Percentiles rank a stretch among this genome's conserved stretches.
These are phyloP conservation scores for Penicillium sp. DNA, from an alignment of 2,329 filamentous ascomycete species.

Conservation along the genomic window DNA sequence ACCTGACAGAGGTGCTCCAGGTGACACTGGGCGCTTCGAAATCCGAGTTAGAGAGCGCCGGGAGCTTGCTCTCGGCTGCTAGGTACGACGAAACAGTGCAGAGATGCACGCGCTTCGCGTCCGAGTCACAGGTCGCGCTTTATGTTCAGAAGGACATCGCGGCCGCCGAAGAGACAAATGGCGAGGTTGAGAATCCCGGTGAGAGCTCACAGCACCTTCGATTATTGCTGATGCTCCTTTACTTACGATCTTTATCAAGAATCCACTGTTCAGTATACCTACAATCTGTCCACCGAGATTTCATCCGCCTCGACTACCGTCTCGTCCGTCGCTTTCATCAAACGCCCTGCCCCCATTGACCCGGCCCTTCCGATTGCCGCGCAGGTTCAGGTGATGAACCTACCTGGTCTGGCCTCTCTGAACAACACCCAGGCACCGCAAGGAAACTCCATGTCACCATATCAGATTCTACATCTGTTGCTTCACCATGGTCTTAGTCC, in stretches of 20 bases:
- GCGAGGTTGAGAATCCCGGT: conserved; percentile 38
- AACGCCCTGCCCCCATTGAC: conserved; percentile 83
- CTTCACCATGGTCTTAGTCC: conserved; percentile 87
- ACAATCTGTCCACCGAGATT: conserved; percentile 76
- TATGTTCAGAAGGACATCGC: conserved; percentile 79
- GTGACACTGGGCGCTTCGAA: conserved; percentile 68
- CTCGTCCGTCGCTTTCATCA: conserved; percentile 81
- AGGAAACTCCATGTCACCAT: conserved; percentile 70
- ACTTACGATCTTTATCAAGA: conserved; percentile 20
- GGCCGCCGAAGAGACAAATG: conserved; percentile 47
- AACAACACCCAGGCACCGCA: conserved; percentile 63
- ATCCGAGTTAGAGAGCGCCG: conserved; percentile 70
- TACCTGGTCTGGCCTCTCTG: conserved; percentile 72
- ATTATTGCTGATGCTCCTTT: background rate
- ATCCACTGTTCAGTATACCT: conserved; percentile 54
- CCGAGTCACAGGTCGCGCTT: conserved; percentile 77
- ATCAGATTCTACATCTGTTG: conserved; percentile 85
- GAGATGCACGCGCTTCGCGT: conserved; percentile 81
- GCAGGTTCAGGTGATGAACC: conserved; percentile 87
- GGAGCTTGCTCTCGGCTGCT: conserved; percentile 72
- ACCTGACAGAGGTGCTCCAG: conserved; percentile 64
- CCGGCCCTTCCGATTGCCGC: conserved; percentile 71
- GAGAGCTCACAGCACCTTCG: conserved; percentile 15
- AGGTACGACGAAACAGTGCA: conserved; percentile 73
- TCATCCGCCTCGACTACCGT: conserved; percentile 68